Conservation (phyloP, 148 eudicot genomes). For the Camellia sinensis region DNA sequence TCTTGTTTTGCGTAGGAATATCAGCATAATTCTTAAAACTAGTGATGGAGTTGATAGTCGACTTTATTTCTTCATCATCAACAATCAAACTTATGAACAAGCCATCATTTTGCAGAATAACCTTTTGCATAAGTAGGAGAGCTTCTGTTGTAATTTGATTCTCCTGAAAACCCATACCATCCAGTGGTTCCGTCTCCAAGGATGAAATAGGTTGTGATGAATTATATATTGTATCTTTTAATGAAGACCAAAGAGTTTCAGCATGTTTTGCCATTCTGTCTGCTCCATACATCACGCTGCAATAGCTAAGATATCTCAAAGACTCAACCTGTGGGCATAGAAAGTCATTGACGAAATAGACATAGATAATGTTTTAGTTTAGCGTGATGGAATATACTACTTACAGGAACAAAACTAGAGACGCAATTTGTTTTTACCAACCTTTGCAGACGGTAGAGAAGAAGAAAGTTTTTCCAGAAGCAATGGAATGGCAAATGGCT, state of each 20-base stretch:
- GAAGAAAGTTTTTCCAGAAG: slow-evolving; percentile 91
- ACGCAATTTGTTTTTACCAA: slow-evolving; percentile 23
- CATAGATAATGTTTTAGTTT: slow-evolving; percentile 1
- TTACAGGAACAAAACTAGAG: slow-evolving; percentile 7
- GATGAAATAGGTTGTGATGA: slow-evolving; percentile 32
- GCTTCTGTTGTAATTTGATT: slow-evolving; percentile 68
- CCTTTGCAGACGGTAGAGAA: slow-evolving; percentile 80
- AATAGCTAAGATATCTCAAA: slow-evolving; percentile 70
- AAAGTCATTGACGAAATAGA: slow-evolving; percentile 6
- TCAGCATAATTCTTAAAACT: slow-evolving; percentile 36
- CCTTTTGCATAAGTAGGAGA: slow-evolving; percentile 58
- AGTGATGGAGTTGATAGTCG: slow-evolving; percentile 36
- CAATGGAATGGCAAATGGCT: slow-evolving; percentile 82
- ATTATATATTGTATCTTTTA: slow-evolving; percentile 50
- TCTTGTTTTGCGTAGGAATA: slow-evolving; percentile 42
- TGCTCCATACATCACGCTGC: slow-evolving; percentile 64
- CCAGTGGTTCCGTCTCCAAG: slow-evolving; percentile 26
- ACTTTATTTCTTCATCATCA: slow-evolving; percentile 57
- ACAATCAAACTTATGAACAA: slow-evolving; percentile 53
- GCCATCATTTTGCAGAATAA: slow-evolving; percentile 42
- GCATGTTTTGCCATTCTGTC: slow-evolving; percentile 63
- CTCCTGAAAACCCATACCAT: slow-evolving; percentile 45
- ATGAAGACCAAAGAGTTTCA: slow-evolving; percentile 61
- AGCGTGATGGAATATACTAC: slow-evolving; percentile 9
- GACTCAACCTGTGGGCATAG: slow-evolving; percentile 67